Base-by-base conservation (phyloP, 1,284 basidiomycete genomes). In the Cryptococcus sp. region DNA sequence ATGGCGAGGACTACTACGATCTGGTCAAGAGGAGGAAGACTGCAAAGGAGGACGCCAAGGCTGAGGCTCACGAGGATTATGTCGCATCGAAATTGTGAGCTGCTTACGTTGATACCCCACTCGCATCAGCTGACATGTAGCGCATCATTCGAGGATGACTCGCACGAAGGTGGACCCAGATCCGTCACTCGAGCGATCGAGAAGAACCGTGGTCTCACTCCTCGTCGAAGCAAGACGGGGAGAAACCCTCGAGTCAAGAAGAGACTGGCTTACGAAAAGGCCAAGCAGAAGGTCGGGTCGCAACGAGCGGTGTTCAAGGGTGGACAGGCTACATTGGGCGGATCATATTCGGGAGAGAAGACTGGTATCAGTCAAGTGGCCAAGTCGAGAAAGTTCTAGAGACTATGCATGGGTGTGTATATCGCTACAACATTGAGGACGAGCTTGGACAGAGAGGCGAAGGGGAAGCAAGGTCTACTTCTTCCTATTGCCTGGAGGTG, bases 221-320 rank as follows among this genome's bases (percentile, higher is more conserved):
- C 92, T 2, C 81, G 80, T 57, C 82, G 92, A 45, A 76, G 84
- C 43, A 95, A 95, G 75, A 66, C 74, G 47, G 87, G 89, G 34
- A 87, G 91, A 58, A 97, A 97, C 74, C 91, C 92, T 26, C 83
- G 92, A 60, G 91, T 97, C 73, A 97, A 95, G 81, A 97, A 97
- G 74, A 81, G 87, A 42, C 79, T 85, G 71, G 85, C 82, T 65
- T 97, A 85, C 78, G 91, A 92, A 65, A 86, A 94, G 75, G 92
- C 91, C 52, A 87, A 93, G 78, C 89, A 87, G 77, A 90, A 85
- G 74, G 77, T 95, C 18, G 77, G 83, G 23, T 90, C 86, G 25
- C 88, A 92, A 73, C 85, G 88, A 69, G 83, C 90, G 19, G 80
- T 91, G 23, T 95, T 83, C 80, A 92, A 87, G 71, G 89, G 89